Conservation (phyloP, 495 filamentous ascomycete genomes). For the Hypomontagnella monticulosa region DNA sequence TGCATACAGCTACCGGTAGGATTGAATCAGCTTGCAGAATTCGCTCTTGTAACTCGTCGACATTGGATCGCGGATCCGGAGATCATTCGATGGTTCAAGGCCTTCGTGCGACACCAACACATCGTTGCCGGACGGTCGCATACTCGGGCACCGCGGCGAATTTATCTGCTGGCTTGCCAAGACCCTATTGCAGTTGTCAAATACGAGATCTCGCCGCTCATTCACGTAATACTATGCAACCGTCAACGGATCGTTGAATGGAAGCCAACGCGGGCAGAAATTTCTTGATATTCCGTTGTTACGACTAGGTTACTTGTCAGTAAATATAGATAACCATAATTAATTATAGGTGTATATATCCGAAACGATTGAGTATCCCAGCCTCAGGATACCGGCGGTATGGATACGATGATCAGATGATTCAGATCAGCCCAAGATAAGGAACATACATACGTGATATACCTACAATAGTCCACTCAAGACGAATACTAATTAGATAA, state of each 20-base stretch:
- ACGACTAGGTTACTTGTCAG: neutral
- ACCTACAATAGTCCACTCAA: neutral
- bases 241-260: neutral
- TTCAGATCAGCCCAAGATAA: neutral
- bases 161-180: constrained; percentile 33
- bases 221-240: constrained; percentile 5
- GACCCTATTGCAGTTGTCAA: constrained; percentile 24
- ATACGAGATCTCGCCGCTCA: constrained; percentile 33
- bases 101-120: constrained; percentile 12
- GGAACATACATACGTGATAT: neutral
- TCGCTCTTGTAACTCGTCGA: no score
- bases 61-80: neutral
- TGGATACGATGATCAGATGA: neutral
- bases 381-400: neutral
- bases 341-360: neutral
- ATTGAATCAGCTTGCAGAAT: neutral
- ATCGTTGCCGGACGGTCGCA: constrained; percentile 7
- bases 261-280: neutral
- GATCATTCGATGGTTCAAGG: constrained; percentile 6
- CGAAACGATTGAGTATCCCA: neutral
- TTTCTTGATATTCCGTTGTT: neutral
- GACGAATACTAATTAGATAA: no score
- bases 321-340: neutral
- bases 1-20: neutral
- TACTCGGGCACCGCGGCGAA: constrained; percentile 1